These are phyloP conservation scores for Fomitopsis pulvina DNA, from an alignment of 768 basidiomycete species.

Conservation along the genomic window DNA sequence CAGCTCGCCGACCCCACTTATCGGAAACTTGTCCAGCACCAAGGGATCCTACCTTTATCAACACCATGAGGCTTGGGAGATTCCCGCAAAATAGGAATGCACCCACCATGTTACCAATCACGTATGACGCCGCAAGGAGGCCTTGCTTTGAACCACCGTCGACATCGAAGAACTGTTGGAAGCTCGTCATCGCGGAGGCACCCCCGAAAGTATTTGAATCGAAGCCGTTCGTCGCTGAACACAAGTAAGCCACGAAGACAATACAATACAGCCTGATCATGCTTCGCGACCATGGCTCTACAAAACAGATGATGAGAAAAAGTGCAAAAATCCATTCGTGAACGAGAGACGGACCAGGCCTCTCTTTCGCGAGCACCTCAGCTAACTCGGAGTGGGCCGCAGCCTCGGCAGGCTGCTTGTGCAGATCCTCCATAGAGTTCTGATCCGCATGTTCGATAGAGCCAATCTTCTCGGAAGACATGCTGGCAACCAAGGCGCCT, in stretches of 20 bases:
- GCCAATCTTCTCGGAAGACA: constrained; percentile 1
- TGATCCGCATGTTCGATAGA: background rate
- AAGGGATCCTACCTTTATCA: constrained; percentile 2
- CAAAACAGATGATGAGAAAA: background rate
- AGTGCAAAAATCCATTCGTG: background rate
- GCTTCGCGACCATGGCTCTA: constrained; percentile 8
- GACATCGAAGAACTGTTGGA: constrained; percentile 21
- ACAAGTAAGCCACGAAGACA: constrained; percentile 22
- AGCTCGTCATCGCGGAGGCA: constrained; percentile 21
- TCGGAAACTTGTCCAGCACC: constrained; percentile 13
- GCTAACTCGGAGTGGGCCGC: background rate
- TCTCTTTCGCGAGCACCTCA: constrained; percentile 3
- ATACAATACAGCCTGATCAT: constrained; percentile 12
- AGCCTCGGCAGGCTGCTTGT: background rate
- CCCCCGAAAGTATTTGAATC: constrained; percentile 25
- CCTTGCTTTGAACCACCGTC: constrained; percentile 17
- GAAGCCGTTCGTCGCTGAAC: constrained; percentile 22
- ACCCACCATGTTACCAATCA: constrained; percentile 22
- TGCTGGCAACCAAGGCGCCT: background rate
- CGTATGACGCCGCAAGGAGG: constrained; percentile 22
- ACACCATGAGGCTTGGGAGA: background rate
- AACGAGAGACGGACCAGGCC: background rate
- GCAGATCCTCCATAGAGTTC: background rate
- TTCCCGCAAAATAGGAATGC: background rate
- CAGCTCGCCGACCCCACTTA: constrained; percentile 18